Evolutionary conservation across 2,329 filamentous ascomycete species (phyloP), one percentile per base, ranked within the genome.

Genomic region (Paecilomyces fulvus): DNA sequence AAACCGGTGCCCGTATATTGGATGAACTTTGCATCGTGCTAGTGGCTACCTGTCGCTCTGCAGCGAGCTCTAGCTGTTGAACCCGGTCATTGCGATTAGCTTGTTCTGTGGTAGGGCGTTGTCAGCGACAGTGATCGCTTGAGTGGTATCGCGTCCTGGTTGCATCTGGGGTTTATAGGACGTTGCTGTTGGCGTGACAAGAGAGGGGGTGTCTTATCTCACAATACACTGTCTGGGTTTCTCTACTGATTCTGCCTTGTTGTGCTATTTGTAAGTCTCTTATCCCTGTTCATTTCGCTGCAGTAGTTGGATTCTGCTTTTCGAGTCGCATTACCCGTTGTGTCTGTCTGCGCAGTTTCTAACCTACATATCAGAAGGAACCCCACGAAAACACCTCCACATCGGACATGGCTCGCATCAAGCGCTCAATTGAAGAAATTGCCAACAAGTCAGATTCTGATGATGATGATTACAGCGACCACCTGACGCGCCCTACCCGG

Each of bases 401-500:
- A 52, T 50, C 58, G 53, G 51, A 65, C 56, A 73, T 74, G 72
- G 63, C 67, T 57, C 67, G 65, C 55, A 55, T 63, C 46, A 77
- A 77, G 63, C 73, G 75, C 55, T 67, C 71, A 31, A 61, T 76
- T 49, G 75, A 75, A 63, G 75, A 77, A 60, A 62, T 75, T 51
- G 73, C 63, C 53, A 70, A 69, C 57, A 73, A 72, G 55, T 76
- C 75, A 8, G 75, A 77, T 58, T 74, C 75, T 6, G 66, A 75
- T 25, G 76, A 78, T 51, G 71, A 72, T 48, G 75, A 78, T 59
- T 78, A 77, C 64, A 70, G 63, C 54, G 72, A 75, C 53, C 72
- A 72, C 37, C 61, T 62, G 8, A 64, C 63, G 5, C 67, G 68
- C 30, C 54, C 67, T 49, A 58, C 70, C 51, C 61, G 67, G 59